Evolutionary conservation across 164 flowering plant species (phyloP).

Genomic region (Aristolochia fimbriata): DNA sequence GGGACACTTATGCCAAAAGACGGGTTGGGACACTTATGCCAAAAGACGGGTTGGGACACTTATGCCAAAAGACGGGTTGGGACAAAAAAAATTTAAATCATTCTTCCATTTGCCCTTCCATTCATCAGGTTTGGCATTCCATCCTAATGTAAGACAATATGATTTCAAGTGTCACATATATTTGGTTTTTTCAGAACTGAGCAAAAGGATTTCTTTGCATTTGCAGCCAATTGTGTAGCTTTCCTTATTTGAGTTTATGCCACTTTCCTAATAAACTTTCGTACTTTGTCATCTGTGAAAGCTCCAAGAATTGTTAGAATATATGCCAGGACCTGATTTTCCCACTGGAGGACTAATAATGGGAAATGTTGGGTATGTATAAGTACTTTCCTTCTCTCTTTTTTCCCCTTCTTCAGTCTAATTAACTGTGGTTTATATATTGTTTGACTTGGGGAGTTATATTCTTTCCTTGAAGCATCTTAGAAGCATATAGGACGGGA

Average conservation of each 20-base stretch:
- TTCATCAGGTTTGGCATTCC: no score
- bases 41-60: no score
- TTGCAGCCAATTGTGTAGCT: no score
- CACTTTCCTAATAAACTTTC: neutral
- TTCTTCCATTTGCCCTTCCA: no score
- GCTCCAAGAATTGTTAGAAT: conserved; percentile 94
- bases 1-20: no score
- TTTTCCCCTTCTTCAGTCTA: neutral
- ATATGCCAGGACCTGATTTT: conserved; percentile 99
- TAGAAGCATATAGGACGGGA: conserved; percentile 93
- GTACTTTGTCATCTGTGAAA: conserved; percentile 9
- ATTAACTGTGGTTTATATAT: neutral
- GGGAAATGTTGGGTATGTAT: conserved; percentile 81
- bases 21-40: no score
- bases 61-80: no score
- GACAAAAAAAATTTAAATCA: no score
- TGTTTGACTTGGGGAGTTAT: neutral
- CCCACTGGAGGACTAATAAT: conserved; percentile 94
- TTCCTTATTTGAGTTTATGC: neutral
- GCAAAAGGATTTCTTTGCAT: neutral
- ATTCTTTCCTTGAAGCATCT: conserved; percentile 36
- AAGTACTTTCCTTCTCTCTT: neutral
- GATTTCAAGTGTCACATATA: neutral
- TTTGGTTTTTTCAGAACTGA: neutral
- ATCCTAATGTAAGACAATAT: no score